Evolutionary conservation across 139 green algal genomes (phyloP).

Genomic region (Volvox reticuliferus): DNA sequence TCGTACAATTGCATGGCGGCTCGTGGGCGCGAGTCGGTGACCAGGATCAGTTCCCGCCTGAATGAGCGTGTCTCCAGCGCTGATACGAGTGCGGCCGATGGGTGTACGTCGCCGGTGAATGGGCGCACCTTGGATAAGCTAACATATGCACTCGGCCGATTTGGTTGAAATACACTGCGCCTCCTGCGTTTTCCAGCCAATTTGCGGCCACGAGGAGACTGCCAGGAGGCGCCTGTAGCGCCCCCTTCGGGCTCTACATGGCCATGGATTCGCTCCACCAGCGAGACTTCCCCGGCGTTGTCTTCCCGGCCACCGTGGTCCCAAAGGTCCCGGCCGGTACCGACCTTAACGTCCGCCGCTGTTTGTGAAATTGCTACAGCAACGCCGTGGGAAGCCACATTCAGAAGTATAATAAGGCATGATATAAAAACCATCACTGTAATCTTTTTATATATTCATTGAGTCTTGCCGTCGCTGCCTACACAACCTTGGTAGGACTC

Average conservation of each 20-base stretch:
- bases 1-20: constrained; percentile 10
- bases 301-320: neutral
- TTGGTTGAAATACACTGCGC: neutral
- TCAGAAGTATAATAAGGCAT: neutral
- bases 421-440: neutral
- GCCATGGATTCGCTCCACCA: neutral
- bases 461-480: too few relatives aligned
- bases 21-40: constrained; percentile 33
- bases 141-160: neutral
- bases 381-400: neutral
- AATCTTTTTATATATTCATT: too few relatives aligned
- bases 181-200: constrained; percentile 2
- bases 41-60: constrained; percentile 20
- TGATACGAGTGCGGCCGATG: neutral
- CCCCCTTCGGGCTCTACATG: neutral
- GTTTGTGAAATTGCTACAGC: neutral
- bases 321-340: neutral
- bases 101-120: constrained; percentile 24
- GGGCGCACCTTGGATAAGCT: constrained; percentile 15
- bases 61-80: constrained; percentile 9
- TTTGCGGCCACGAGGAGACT: neutral
- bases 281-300: neutral
- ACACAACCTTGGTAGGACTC: too few relatives aligned
- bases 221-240: neutral
- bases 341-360: neutral